Percentiles rank a stretch among this genome's conserved stretches.
Evolutionary conservation across 345 rosid genomes (phyloP).

Genomic region (Ailanthus altissimus): DNA sequence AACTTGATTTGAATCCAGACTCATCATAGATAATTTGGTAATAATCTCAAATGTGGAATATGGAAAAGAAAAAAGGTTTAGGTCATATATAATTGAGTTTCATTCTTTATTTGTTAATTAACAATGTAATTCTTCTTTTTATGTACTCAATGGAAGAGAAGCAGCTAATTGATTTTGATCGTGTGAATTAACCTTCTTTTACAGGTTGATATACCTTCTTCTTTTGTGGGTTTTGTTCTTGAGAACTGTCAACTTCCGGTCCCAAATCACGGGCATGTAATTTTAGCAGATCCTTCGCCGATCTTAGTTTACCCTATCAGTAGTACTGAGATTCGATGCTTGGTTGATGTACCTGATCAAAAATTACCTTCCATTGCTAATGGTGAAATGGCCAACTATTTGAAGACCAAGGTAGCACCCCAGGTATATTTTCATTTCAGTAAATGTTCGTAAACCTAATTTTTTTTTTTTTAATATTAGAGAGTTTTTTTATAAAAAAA

Average conservation of each 20-base stretch:
- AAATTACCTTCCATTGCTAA: slow-evolving; percentile 38
- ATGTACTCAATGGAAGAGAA: background rate
- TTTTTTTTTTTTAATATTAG: too few relatives aligned
- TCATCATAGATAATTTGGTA: too few relatives aligned
- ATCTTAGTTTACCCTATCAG: too few relatives aligned
- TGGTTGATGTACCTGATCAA: slow-evolving; percentile 36
- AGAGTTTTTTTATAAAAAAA: too few relatives aligned
- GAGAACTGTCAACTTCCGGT: slow-evolving; percentile 45
- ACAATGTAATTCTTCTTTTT: background rate
- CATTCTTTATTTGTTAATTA: background rate
- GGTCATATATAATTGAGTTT: too few relatives aligned
- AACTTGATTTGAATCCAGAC: too few relatives aligned
- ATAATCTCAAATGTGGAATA: too few relatives aligned
- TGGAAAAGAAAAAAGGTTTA: too few relatives aligned
- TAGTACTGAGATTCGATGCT: too few relatives aligned
- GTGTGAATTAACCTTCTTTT: background rate
- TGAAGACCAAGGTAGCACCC: slow-evolving; percentile 38
- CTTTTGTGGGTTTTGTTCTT: slow-evolving; percentile 42
- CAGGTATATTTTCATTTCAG: slow-evolving; percentile 20
- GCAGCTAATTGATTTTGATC: background rate
- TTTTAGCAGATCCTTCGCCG: slow-evolving; percentile 43
- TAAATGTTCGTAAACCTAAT: background rate
- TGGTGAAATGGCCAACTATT: slow-evolving; percentile 12
- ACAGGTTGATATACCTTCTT: slow-evolving; percentile 50
- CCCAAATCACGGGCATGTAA: slow-evolving; percentile 47